Base-by-base conservation (phyloP, 2,329 filamentous ascomycete genomes). In the Epichloe gansuensis region DNA sequence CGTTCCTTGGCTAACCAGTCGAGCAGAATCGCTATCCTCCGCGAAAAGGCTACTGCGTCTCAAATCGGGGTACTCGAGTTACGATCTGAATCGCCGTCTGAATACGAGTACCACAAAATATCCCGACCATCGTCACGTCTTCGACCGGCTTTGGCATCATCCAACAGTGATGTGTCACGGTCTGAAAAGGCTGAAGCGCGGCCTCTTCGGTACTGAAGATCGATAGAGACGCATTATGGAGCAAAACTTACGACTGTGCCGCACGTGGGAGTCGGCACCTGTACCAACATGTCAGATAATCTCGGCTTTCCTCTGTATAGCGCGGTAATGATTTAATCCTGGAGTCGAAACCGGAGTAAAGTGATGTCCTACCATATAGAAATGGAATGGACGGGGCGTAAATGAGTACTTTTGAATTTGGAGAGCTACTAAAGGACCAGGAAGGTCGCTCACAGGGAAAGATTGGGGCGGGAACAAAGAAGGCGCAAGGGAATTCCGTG, bases 11-110 rank as follows among this genome's bases (percentile, higher is more conserved):
- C 50, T 45, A 21, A 55, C 17, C 41, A 44, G 17, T 46, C 34
- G 15, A n/a, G 46, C 51, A 78, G 75, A 56, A 68, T 79, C 57
- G 62, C 68, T 35, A 67, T 75, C 57, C 67, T 78, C 55, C 75
- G 75, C 58, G 75, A 78, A 63, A 74, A 78, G 61, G 76, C 74
- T 5, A 72, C 71, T 21, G 74, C 75, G 46, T 72, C 70, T 60
- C 69, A 73, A 56, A 68, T 78, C 51, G 72, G 74, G 56, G 67
- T 75, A 58, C 67, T 69, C 51, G 69, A 73, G 46, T 57, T 51
- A 21, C 47, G 53, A 13, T 44, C 50, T n/a, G 50, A 55, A 17
- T 51, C 51, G 8, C 50, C 51, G 7, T 46, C 43, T 5, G 50
- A 51, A 23, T 51, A 47, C 17, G 50, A 52, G 12, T 54, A 52